Conservation (phyloP, 129 eudicot species). For the Dittrichia graveolens region DNA sequence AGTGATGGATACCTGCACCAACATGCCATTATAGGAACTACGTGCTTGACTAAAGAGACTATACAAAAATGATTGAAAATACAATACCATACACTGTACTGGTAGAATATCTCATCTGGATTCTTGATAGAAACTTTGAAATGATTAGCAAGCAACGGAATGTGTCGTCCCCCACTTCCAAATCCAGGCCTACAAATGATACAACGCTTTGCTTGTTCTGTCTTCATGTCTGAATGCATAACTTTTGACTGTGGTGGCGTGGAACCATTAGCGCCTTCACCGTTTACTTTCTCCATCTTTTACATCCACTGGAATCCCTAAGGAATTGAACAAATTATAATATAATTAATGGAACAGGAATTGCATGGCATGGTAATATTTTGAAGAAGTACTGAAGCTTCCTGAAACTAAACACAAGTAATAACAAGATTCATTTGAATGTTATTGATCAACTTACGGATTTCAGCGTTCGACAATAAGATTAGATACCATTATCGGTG, state of each 20-base stretch:
- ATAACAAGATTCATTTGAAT: constrained; percentile 20
- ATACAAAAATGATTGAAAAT: background rate
- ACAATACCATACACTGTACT: constrained; percentile 66
- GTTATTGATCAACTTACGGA: background rate
- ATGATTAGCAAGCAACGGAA: constrained; percentile 75
- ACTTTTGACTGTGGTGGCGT: constrained; percentile 38
- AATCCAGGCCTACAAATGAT: constrained; percentile 69
- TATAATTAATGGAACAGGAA: constrained; percentile 9
- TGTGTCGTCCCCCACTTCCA: constrained; percentile 67
- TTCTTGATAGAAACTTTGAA: constrained; percentile 71
- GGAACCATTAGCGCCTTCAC: constrained; percentile 35
- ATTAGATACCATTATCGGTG: too few species aligned
- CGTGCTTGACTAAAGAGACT: background rate
- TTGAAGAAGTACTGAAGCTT: background rate
- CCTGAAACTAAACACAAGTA: constrained; percentile 7
- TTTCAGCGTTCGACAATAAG: background rate
- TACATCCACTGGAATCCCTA: constrained; percentile 24
- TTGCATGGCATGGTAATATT: constrained; percentile 5
- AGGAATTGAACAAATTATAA: constrained; percentile 16
- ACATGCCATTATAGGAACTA: constrained; percentile 5
- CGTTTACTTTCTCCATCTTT: constrained; percentile 45
- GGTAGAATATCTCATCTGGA: constrained; percentile 69
- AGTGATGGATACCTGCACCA: constrained; percentile 69
- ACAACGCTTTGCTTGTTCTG: constrained; percentile 43
- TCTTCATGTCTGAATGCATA: constrained; percentile 40